A percentile compares a stretch with the other conserved stretches of the same genome.
phyloP scores from a whole-genome alignment of 176 grass and related monocot genomes.

The Avena atlantica region DNA sequence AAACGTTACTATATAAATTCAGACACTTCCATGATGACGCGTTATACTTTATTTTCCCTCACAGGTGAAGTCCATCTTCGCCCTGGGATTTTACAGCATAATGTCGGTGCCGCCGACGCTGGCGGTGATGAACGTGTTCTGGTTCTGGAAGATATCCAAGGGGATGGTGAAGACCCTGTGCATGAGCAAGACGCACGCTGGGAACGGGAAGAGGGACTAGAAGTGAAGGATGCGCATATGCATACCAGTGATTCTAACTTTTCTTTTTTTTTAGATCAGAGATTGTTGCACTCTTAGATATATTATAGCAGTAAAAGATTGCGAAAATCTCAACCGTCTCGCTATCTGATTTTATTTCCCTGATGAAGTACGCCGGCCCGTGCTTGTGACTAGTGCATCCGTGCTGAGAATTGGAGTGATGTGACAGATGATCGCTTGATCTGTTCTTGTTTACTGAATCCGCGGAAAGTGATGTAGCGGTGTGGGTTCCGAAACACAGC shows the following conservation, averaged over 20 bases:
- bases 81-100: conserved; percentile 69
- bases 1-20: not conserved
- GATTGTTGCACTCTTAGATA: not conserved
- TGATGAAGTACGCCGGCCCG: not conserved
- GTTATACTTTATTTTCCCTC: not conserved
- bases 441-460: not conserved
- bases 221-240: not conserved
- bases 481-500: not conserved
- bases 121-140: conserved; percentile 78
- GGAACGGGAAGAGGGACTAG: conserved; percentile 45
- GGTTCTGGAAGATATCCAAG: conserved; percentile 93
- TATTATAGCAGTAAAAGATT: not conserved
- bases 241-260: not conserved
- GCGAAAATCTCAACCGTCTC: not conserved
- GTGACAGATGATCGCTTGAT: not conserved
- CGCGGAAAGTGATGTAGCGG: not conserved
- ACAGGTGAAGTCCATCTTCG: conserved; percentile 70
- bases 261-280: not conserved
- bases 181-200: conserved; percentile 36
- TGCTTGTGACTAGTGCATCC: not conserved
- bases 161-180: conserved; percentile 82
- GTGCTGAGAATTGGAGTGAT: not conserved
- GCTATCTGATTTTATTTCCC: not conserved
- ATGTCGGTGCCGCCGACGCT: conserved; percentile 51
- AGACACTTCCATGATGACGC: not conserved